phyloP scores from a whole-genome alignment of 495 filamentous ascomycete species.

The Filosporella fistucella region DNA sequence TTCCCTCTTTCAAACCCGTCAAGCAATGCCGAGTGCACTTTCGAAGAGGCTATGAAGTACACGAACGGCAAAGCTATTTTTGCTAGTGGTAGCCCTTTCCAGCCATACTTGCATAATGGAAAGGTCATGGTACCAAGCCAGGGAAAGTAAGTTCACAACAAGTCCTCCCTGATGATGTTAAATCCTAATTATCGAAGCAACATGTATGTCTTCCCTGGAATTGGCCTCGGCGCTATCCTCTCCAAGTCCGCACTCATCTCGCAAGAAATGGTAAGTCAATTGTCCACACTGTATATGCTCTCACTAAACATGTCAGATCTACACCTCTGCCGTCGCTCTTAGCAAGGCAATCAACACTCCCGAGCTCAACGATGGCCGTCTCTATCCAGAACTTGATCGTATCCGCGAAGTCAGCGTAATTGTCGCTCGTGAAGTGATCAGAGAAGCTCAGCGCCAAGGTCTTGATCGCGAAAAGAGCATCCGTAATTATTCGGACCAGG shows the following conservation, averaged over 20 bases:
- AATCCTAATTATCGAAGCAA: conserved; percentile 44
- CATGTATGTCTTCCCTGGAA: conserved; percentile 84
- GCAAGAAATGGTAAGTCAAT: conserved; percentile 58
- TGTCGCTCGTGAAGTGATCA: conserved; percentile 71
- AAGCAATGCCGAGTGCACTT: conserved; percentile 75
- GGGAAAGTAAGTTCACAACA: conserved; percentile 32
- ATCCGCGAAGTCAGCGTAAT: conserved; percentile 71
- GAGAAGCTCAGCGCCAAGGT: conserved; percentile 60
- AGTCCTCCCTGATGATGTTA: not conserved
- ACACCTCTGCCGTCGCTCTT: conserved; percentile 67
- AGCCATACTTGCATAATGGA: conserved; percentile 49
- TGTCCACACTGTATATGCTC: not conserved
- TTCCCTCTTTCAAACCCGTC: conserved; percentile 80
- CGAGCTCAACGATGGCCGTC: conserved; percentile 57
- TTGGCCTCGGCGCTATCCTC: conserved; percentile 73
- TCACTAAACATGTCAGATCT: conserved; percentile 34
- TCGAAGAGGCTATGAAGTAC: conserved; percentile 63
- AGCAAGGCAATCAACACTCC: conserved; percentile 54
- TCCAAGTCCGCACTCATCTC: conserved; percentile 67
- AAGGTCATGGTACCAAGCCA: conserved; percentile 63
- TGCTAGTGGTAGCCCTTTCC: conserved; percentile 75
- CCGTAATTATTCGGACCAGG: conserved; percentile 52
- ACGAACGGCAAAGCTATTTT: conserved; percentile 70
- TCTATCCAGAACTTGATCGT: conserved; percentile 71
- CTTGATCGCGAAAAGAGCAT: conserved; percentile 67